Base-by-base conservation (phyloP, 129 eudicot species). In the Helianthus tuberosus region DNA sequence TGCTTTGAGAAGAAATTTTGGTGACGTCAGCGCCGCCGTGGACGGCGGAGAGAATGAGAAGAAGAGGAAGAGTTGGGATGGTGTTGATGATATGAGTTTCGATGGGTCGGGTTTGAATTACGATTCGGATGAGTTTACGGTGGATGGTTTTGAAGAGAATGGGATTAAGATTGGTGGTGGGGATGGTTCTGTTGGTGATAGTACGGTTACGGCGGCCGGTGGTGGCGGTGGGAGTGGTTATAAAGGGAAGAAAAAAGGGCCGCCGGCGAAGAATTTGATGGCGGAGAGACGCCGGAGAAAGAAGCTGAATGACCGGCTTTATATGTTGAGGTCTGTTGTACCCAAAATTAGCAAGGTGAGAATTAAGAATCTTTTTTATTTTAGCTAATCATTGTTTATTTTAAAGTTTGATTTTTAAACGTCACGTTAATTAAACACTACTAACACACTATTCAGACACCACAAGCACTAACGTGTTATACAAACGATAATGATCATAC, bases 341-440 rank as follows among this genome's bases (percentile, higher is more conserved):
- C 97, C 99, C 6, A 94, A 87, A 81, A 94, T 94, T 65, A 88
- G 93, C 81, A 94, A 94, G 96, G 99, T 94, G 76, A 85, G 69
- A 64, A 81, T 48, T 2, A 69, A 11, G 6, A 63, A 20, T 20
- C 2, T 3, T 54, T 54, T 1, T 43, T 43, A 6, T 43, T 43
- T 43, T 43, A 9, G 8, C 10, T 8, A 9, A 6, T 43, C 10
- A 9, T 7, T 43, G 1, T 6, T 7, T 2, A 43, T 43, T 8
- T 43, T 8, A 6, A 8, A 43, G 10, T 8, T 32, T 3, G 36
- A 32, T 32, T 32, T 32, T 32, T 32, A 32, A 32, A 32, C 2
- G 36, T 32, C 4, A 3, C 2, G 36, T 32, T 32, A 32, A 3
- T 0, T 32, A 32, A 32, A 32, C 36, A 32, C 36, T 3, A 32